A percentile compares a stretch with the other conserved stretches of the same genome.
Conservation (phyloP, 306 rosid species). For the Inga leiocalycina region DNA sequence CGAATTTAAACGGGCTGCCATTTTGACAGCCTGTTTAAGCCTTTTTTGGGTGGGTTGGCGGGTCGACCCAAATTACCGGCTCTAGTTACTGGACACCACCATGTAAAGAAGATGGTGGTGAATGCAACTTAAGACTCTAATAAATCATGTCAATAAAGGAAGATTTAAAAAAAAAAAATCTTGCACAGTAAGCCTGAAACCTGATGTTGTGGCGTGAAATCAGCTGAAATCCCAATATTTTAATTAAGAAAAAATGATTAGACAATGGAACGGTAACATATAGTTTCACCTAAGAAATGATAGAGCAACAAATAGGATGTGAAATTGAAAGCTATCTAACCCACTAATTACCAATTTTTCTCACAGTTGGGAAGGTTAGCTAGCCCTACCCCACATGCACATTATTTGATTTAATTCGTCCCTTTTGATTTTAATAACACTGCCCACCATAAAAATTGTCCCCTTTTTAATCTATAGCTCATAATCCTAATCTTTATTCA, state of each 20-base stretch:
- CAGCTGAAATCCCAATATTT: not conserved
- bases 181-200: not conserved
- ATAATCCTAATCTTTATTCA: not conserved
- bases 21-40: too few species aligned
- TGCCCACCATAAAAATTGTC: slow-evolving; percentile 13
- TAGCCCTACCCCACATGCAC: slow-evolving; percentile 33
- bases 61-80: too few species aligned
- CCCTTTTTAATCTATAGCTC: not conserved
- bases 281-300: not conserved
- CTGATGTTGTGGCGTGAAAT: not conserved
- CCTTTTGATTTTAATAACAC: slow-evolving; percentile 7
- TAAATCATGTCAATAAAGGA: not conserved
- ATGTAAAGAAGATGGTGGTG: too few species aligned
- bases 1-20: too few species aligned
- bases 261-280: not conserved
- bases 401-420: not conserved
- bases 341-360: not conserved
- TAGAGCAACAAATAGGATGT: not conserved
- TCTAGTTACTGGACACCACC: too few species aligned
- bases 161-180: not conserved
- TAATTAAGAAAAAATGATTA: not conserved
- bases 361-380: slow-evolving; percentile 14
- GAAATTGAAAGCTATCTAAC: not conserved
- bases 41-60: too few species aligned
- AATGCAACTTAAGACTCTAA: too few species aligned